Evolutionary conservation across 1,284 basidiomycete species (phyloP), one percentile per base, ranked within the genome.

Genomic region (Apiotrichum sp.): DNA sequence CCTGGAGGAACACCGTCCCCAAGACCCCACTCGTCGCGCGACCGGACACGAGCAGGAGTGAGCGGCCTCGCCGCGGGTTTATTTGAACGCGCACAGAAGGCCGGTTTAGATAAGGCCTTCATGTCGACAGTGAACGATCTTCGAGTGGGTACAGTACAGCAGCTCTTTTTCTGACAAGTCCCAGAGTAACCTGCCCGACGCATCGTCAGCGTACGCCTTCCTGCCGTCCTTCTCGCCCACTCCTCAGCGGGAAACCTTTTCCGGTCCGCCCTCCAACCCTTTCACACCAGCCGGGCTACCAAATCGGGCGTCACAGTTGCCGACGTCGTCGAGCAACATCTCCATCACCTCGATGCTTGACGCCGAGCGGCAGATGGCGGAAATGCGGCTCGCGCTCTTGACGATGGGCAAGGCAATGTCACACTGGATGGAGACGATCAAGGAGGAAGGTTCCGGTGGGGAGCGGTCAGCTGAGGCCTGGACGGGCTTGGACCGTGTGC

Each of bases 151-250:
- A 9, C 14, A n/a, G 6, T 6, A 32, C 13, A 5, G 8, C 2
- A 16, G 52, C 31, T n/a, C 39, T 48, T 45, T 1, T 42, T 29
- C 36, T 47, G 49, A 42, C 40, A 41, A 16, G 46, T 36, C 41
- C 36, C 64, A 91, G 89, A 85, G 83, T 59, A 92, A 89, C 71
- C 81, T 92, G 16, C 89, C 89, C 2, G 90, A 93, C 62, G 62
- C 69, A 7, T 54, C 64, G 1, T 62, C 70, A 0, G 65, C 72
- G 1, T 75, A 74, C 52, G 69, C 72, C 6, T 75, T 70, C 54
- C 57, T 74, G 3, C 70, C 70, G 6, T 68, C 58, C 52, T 74
- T 74, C 56, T 69, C 71, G 1, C 72, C 72, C 1, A 32, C 54
- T 2, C 61, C 58, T 0, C 44, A 47, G 16, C 32, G 33, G 14